Evolutionary conservation across 345 rosid species (phyloP).

Genomic region (Salix caprea): DNA sequence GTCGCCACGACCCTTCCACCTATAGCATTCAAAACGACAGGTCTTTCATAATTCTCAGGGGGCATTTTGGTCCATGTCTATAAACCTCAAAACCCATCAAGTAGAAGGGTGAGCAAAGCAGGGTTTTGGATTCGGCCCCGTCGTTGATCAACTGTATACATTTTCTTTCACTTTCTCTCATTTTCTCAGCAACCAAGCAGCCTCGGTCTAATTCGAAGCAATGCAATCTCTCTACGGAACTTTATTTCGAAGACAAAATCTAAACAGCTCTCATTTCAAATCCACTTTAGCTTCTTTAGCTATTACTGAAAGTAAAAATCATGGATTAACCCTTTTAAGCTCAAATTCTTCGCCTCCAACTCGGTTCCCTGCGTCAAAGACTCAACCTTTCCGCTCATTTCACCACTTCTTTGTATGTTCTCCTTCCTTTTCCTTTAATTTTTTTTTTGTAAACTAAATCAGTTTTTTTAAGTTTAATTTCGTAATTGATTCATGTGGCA

Average conservation of each 20-base stretch:
- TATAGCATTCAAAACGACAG: not conserved
- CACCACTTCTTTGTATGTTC: conserved; percentile 13
- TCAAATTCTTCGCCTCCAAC: conserved; percentile 2
- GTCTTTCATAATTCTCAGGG: no score
- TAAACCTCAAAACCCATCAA: not conserved
- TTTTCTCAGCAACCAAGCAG: not conserved
- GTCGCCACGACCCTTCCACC: no score
- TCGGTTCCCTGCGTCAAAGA: conserved; percentile 7
- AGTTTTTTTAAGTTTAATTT: not conserved
- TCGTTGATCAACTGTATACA: not conserved
- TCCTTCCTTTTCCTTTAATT: not conserved
- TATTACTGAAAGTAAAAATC: not conserved
- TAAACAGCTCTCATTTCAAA: conserved; percentile 15
- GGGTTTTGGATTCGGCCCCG: conserved; percentile 4
- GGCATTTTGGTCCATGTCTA: not conserved
- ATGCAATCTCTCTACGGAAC: conserved; percentile 38
- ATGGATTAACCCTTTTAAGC: not conserved
- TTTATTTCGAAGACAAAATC: conserved; percentile 24
- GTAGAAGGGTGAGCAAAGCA: not conserved
- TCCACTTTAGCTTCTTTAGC: conserved; percentile 2
- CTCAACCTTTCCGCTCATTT: conserved; percentile 10
- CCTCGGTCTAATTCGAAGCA: not conserved
- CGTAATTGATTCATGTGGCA: conserved; percentile 16
- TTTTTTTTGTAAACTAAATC: not conserved
- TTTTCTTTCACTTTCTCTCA: not conserved